Conservation (phyloP, 192 early-diverging fungal species). For the Phycomyces nitens region DNA sequence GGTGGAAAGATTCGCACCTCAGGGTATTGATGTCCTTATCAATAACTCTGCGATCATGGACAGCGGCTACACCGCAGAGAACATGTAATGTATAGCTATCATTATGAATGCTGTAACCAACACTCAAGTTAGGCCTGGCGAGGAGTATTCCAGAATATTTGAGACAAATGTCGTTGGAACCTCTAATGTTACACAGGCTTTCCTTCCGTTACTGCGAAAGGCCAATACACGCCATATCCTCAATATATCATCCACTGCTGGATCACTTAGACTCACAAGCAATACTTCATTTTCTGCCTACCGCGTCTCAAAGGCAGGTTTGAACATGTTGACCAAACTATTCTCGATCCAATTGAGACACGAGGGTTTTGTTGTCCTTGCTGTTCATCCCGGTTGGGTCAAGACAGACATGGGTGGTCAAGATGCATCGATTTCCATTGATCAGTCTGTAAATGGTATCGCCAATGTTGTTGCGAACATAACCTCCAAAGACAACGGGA, state of each 20-base stretch:
- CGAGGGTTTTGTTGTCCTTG: constrained; percentile 11
- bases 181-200: constrained; percentile 8
- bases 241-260: constrained; percentile 33
- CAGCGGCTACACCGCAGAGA: not conserved
- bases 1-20: constrained; percentile 14
- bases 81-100: constrained; percentile 7
- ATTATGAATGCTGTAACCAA: no score
- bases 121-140: no score
- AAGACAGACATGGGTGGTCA: constrained; percentile 21
- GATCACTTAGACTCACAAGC: not conserved
- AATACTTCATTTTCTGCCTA: not conserved
- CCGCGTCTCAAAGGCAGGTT: constrained; percentile 23
- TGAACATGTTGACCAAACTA: constrained; percentile 22
- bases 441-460: constrained; percentile 4
- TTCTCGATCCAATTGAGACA: not conserved
- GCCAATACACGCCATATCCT: constrained; percentile 19
- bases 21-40: constrained; percentile 33
- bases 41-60: constrained; percentile 30
- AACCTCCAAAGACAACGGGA: constrained; percentile 12
- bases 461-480: not conserved
- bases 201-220: constrained; percentile 18
- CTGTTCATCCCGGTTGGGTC: constrained; percentile 29
- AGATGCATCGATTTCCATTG: not conserved
- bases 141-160: constrained; percentile 13
- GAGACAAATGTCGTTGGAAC: constrained; percentile 33